These are phyloP conservation scores for Proteromonas lacertae DNA, from an alignment of 352 stramenopile species.

Conservation along the genomic window DNA sequence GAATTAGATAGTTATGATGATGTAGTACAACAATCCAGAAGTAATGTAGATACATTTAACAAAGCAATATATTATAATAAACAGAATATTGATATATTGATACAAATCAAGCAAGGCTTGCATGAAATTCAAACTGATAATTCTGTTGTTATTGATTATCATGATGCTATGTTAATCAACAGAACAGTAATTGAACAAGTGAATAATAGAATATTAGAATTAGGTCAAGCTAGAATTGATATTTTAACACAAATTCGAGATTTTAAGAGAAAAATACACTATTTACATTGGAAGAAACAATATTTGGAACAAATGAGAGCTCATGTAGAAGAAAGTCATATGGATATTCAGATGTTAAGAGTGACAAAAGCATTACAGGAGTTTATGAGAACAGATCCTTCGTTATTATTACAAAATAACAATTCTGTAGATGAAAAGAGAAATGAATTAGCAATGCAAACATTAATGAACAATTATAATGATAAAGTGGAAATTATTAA, in stretches of 20 bases:
- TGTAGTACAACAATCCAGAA: too few relatives aligned
- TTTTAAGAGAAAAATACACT: conserved; percentile 1
- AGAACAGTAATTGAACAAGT: not conserved
- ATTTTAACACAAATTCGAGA: not conserved
- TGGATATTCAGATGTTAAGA: not conserved
- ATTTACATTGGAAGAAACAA: not conserved
- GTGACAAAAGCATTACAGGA: not conserved
- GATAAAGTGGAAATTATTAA: not conserved
- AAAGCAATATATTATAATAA: too few relatives aligned
- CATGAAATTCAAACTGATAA: too few relatives aligned
- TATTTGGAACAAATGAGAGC: not conserved
- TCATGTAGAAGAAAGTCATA: not conserved
- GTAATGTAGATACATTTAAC: too few relatives aligned
- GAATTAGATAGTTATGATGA: too few relatives aligned
- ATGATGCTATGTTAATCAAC: not conserved
- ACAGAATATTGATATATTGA: too few relatives aligned
- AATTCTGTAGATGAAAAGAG: not conserved
- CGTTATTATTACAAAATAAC: not conserved
- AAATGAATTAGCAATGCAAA: not conserved
- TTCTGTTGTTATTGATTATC: conserved; percentile 1
- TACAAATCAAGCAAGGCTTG: too few relatives aligned
- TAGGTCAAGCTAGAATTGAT: not conserved
- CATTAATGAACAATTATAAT: not conserved
- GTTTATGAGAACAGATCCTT: not conserved
- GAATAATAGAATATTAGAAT: not conserved